Conservation (phyloP, 305 asterid species). For the Rubia balearica region DNA sequence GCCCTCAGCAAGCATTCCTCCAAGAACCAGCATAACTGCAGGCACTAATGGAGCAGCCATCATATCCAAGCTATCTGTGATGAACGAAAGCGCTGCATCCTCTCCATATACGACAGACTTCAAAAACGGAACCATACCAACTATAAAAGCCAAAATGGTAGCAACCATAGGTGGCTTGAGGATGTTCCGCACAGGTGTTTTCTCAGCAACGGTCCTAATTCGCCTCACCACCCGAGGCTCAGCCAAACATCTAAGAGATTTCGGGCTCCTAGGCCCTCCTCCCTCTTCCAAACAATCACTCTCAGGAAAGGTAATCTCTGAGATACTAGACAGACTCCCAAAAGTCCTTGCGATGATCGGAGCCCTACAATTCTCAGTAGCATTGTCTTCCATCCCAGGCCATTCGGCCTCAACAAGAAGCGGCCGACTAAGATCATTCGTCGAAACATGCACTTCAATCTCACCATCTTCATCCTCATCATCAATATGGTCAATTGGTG, state of each 20-base stretch:
- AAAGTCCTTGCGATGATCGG: conserved; percentile 74
- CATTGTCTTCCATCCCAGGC: conserved; percentile 94
- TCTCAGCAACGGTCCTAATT: conserved; percentile 65
- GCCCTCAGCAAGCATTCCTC: conserved; percentile 97
- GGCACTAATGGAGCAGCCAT: conserved; percentile 87
- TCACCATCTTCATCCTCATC: conserved; percentile 43
- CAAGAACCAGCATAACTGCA: conserved; percentile 76
- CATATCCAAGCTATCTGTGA: conserved; percentile 71
- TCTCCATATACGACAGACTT: conserved; percentile 59
- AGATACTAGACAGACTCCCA: conserved; percentile 29
- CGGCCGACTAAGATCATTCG: conserved; percentile 67
- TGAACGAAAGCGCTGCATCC: conserved; percentile 58
- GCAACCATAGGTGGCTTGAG: conserved; percentile 92
- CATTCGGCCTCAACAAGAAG: conserved; percentile 96
- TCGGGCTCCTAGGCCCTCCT: conserved; percentile 39
- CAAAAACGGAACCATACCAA: conserved; percentile 69
- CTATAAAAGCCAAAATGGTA: conserved; percentile 54
- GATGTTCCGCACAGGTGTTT: conserved; percentile 56
- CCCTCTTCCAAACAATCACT: conserved; percentile 47
- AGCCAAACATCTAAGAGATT: conserved; percentile 62
- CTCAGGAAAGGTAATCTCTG: conserved; percentile 41
- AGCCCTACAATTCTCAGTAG: conserved; percentile 71
- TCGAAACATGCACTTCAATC: conserved; percentile 38
- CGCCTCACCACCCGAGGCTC: conserved; percentile 66
- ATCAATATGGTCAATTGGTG: conserved; percentile 64